These are phyloP conservation scores for Lotus japonicus DNA, from an alignment of 306 rosid genomes.

Conservation along the genomic window DNA sequence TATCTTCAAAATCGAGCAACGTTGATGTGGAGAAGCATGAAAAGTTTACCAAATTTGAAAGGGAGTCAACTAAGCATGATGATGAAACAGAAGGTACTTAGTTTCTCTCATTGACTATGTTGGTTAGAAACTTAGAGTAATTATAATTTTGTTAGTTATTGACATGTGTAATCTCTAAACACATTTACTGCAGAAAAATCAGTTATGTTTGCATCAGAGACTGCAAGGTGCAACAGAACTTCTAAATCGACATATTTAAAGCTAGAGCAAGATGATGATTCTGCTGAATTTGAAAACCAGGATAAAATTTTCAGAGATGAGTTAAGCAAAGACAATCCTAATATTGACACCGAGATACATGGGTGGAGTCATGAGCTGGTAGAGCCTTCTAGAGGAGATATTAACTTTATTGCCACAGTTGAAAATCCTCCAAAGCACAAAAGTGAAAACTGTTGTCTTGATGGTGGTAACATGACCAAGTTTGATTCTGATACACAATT, in stretches of 20 bases:
- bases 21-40: constrained; percentile 25
- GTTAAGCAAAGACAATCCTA: constrained; percentile 17
- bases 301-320: constrained; percentile 25
- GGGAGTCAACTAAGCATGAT: constrained; percentile 24
- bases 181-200: constrained; percentile 36
- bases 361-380: constrained; percentile 15
- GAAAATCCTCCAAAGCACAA: constrained; percentile 21
- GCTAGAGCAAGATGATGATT: constrained; percentile 12
- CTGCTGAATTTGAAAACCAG: constrained; percentile 20
- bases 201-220: constrained; percentile 25
- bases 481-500: constrained; percentile 29
- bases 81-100: constrained; percentile 33
- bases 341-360: background rate
- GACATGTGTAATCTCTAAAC: constrained; percentile 9
- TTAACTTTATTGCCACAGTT: constrained; percentile 51
- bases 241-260: constrained; percentile 20
- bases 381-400: constrained; percentile 36
- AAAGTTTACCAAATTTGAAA: constrained; percentile 23
- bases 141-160: background rate
- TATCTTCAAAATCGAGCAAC: constrained; percentile 35
- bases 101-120: constrained; percentile 7
- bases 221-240: constrained; percentile 27
- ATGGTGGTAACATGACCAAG: constrained; percentile 27
- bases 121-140: background rate
- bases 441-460: constrained; percentile 12